Conservation (phyloP, 495 filamentous ascomycete species). For the Tuber brumale region DNA sequence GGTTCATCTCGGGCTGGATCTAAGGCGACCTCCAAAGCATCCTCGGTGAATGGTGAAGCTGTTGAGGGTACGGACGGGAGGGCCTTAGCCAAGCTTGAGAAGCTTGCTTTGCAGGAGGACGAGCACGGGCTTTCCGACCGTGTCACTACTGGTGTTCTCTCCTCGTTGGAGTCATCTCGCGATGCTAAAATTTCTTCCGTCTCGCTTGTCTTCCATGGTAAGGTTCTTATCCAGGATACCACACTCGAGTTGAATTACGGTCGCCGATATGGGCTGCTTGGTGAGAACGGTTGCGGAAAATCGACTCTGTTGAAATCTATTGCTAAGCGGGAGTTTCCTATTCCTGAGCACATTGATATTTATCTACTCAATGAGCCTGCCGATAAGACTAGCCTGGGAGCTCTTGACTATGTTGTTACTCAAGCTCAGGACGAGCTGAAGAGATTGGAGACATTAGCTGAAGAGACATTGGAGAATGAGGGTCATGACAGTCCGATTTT, state of each 20-base stretch:
- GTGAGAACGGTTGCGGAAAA: conserved; percentile 99
- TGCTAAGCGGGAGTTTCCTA: conserved; percentile 83
- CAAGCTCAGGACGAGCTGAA: conserved; percentile 94
- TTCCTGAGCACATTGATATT: conserved; percentile 96
- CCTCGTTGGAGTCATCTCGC: conserved; percentile 72
- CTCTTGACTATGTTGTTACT: conserved; percentile 91
- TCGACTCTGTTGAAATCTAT: conserved; percentile 95
- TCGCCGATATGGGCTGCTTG: conserved; percentile 87
- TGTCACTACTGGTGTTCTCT: conserved; percentile 94
- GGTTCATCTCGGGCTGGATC: conserved; percentile 60
- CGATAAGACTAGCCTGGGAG: conserved; percentile 78
- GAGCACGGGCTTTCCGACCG: conserved; percentile 93
- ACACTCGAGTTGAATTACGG: conserved; percentile 89
- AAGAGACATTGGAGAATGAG: conserved; percentile 82
- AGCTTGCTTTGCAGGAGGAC: conserved; percentile 81
- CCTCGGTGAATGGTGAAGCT: conserved; percentile 64
- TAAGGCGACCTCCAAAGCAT: conserved; percentile 60
- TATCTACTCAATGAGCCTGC: conserved; percentile 98
- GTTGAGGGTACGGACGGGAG: conserved; percentile 23
- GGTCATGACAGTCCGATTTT: conserved; percentile 87
- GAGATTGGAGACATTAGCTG: conserved; percentile 75
- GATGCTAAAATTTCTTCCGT: conserved; percentile 95
- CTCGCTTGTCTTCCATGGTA: conserved; percentile 94
- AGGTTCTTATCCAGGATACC: conserved; percentile 86
- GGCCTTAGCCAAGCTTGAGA: conserved; percentile 43